These are phyloP conservation scores for Solanum verrucosum DNA, from an alignment of 257 asterid species.

Conservation along the genomic window DNA sequence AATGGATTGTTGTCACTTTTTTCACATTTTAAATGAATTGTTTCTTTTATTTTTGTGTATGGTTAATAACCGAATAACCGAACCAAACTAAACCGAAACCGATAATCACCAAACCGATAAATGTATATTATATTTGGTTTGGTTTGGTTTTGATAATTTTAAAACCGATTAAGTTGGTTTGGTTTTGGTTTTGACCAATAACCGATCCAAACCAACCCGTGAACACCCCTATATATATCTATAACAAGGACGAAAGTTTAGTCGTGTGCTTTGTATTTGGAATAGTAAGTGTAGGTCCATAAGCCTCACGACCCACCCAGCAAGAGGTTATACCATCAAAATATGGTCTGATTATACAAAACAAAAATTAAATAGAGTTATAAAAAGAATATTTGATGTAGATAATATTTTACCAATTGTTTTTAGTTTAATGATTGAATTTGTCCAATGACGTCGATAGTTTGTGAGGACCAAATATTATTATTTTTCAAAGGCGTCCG, in stretches of 20 bases:
- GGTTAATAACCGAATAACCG: too few species aligned
- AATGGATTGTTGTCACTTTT: too few species aligned
- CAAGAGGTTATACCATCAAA: constrained; percentile 37
- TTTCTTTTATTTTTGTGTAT: too few species aligned
- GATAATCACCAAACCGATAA: too few species aligned
- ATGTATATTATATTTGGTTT: too few species aligned
- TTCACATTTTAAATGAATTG: too few species aligned
- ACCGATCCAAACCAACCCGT: too few species aligned
- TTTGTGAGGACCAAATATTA: background rate
- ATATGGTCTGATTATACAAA: constrained; percentile 25
- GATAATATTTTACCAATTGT: background rate
- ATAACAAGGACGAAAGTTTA: background rate
- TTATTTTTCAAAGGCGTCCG: background rate
- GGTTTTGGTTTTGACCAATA: too few species aligned
- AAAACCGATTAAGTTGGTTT: too few species aligned
- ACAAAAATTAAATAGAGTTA: background rate
- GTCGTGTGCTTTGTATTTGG: background rate
- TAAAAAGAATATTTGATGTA: background rate
- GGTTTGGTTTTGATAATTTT: too few species aligned
- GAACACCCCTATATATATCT: background rate
- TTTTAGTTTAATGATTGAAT: background rate
- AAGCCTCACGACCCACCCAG: constrained; percentile 22
- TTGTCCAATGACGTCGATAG: background rate
- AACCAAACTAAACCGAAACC: too few species aligned
- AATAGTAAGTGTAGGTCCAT: background rate